Conservation (phyloP, 805 yeast species). For the Helenozyma baotianmanensis region DNA sequence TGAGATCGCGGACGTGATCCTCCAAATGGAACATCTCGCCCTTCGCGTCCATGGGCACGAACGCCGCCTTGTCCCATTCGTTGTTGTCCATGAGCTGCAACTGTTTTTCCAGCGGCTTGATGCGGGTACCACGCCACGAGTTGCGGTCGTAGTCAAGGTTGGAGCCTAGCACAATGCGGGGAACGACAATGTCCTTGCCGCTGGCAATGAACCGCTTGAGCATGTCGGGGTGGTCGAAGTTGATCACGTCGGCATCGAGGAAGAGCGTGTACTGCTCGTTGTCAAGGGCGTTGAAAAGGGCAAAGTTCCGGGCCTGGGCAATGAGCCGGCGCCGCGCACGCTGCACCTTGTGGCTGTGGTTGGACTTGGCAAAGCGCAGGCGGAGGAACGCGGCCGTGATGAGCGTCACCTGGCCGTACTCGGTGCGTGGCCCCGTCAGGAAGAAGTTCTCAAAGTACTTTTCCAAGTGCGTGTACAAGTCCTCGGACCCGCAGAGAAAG, state of each 20-base stretch:
- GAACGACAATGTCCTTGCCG: slow-evolving; percentile 33
- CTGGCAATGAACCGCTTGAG: slow-evolving; percentile 23
- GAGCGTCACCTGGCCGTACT: slow-evolving; percentile 10
- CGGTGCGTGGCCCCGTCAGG: not conserved
- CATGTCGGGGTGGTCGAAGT: slow-evolving; percentile 21
- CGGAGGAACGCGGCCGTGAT: slow-evolving; percentile 12
- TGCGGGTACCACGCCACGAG: slow-evolving; percentile 38
- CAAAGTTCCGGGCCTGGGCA: slow-evolving; percentile 35
- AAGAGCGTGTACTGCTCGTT: slow-evolving; percentile 31
- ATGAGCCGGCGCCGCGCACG: slow-evolving; percentile 31
- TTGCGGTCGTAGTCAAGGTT: slow-evolving; percentile 34
- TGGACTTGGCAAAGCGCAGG: slow-evolving; percentile 7
- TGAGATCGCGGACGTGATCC: slow-evolving; percentile 13
- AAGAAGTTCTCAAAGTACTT: slow-evolving; percentile 14
- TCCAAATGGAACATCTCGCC: slow-evolving; percentile 26
- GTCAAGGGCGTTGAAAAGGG: slow-evolving; percentile 22
- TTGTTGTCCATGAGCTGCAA: slow-evolving; percentile 10
- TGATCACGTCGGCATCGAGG: slow-evolving; percentile 33
- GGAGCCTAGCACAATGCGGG: slow-evolving; percentile 26
- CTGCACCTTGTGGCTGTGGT: slow-evolving; percentile 19
- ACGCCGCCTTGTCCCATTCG: slow-evolving; percentile 27
- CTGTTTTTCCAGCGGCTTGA: slow-evolving; percentile 21
- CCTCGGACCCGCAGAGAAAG: slow-evolving; percentile 26
- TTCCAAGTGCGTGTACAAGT: slow-evolving; percentile 21
- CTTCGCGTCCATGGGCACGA: slow-evolving; percentile 29